Evolutionary conservation across 1,284 basidiomycete genomes (phyloP).

Genomic region (Termitomyces sp.): DNA sequence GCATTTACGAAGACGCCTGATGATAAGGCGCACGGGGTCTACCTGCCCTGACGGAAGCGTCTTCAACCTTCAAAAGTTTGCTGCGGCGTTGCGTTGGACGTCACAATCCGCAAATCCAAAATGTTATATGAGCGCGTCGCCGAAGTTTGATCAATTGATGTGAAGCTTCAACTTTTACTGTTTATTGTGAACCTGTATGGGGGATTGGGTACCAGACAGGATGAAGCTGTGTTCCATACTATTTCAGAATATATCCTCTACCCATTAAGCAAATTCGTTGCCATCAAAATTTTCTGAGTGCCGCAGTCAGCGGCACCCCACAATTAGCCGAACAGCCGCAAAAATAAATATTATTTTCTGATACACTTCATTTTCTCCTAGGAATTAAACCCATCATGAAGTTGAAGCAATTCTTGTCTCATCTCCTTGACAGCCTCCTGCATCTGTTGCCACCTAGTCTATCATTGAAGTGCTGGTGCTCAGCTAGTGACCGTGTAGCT

Average conservation of each 20-base stretch:
- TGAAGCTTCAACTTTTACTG: constrained; percentile 3
- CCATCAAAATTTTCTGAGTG: constrained; percentile 6
- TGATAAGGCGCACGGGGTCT: constrained; percentile 1
- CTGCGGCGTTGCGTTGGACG: constrained; percentile 9
- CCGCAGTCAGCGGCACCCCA: not conserved
- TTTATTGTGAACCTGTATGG: not conserved
- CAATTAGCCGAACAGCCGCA: not conserved
- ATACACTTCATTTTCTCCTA: constrained; percentile 10
- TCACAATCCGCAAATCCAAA: constrained; percentile 11
- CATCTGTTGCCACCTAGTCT: constrained; percentile 5
- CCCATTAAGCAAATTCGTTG: constrained; percentile 6
- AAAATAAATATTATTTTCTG: not conserved
- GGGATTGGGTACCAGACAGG: constrained; percentile 8
- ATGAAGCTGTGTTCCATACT: constrained; percentile 12
- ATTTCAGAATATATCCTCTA: not conserved
- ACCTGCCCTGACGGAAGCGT: not conserved
- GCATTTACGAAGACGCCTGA: not conserved
- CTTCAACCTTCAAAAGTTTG: not conserved
- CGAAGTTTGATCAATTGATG: constrained; percentile 15
- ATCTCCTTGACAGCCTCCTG: constrained; percentile 11
- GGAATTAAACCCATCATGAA: constrained; percentile 11
- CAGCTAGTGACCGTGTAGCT: not conserved
- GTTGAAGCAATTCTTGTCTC: constrained; percentile 4
- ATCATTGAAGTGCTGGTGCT: not conserved
- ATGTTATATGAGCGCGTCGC: constrained; percentile 13